Evolutionary conservation across 805 yeast species (phyloP), one percentile per base, ranked within the genome.

Genomic region (Ogataea angusta): DNA sequence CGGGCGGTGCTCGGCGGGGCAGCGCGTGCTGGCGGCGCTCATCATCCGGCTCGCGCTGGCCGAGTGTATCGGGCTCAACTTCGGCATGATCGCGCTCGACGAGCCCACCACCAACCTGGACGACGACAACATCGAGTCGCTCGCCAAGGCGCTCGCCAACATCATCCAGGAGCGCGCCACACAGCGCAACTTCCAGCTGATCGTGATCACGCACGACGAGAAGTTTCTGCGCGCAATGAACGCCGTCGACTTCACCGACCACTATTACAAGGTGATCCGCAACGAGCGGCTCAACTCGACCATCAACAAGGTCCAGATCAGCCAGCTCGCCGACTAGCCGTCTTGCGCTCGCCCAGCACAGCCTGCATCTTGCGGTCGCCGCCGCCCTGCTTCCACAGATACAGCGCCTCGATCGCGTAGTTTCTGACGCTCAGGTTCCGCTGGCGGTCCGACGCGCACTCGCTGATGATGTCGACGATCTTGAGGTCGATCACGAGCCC

Each of bases 1-100:
- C 47, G 99, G 99, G 0, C 68, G 99, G 43, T 93, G 99, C 60
- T 87, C 96, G 2, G 98, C 99, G 0, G 99, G 99, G 0, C 99
- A 93, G 62, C 87, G 89, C 55, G 97, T 93, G 4, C 64, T 93
- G 33, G 96, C 98, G 0, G 83, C 95, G 28, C 90, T 93, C 34
- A 80, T 93, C 23, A 91, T 93, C 42, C 72, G 99, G 40, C 66
- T 93, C 41, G 96, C 97, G 0, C 68, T 93, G 34, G 93, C 98
- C 1, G 98, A 93, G 62, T 87, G 97, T 55, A 91, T 93, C 68
- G 98, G 99, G 6, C 73, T 81, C 2, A 87, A 85, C 57, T 91
- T 96, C 67, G 99, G 99, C 36, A 85, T 93, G 63, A 87, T 93
- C 52, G 95, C 98, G 0, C 70, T 93, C 28, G 99, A 93, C 64